Evolutionary conservation across 495 filamentous ascomycete genomes (phyloP), one percentile per base, ranked within the genome.

Genomic region (Darksidea phi): DNA sequence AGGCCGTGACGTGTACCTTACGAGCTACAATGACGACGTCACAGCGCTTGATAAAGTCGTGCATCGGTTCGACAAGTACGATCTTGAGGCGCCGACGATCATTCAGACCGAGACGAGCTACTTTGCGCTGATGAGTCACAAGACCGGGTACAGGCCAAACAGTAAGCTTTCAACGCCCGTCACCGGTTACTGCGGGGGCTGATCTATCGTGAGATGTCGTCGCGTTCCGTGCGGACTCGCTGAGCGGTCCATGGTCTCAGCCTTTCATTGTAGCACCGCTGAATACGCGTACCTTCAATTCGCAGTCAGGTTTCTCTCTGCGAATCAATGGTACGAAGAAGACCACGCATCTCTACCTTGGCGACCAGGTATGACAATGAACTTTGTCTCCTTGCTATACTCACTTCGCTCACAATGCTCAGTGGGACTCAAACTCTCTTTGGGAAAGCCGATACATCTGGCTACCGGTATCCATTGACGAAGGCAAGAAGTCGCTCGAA

Each of bases 371-470:
- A 51, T 41, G 28, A 6, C 6, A 1, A 38, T 15, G 13, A 13
- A 23, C 2, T 2, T 37, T 3, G 21, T 7, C 20, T 15, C 5
- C 26, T 6, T 20, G 6, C 2, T 2, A 1, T 18, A 4, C 17
- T 10, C 25, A 21, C 4, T 4, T 11, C 49, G 21, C 41, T 58
- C 15, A 58, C 21, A 18, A 17, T 6, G 12, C 4, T 15, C 46
- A 62, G 51, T 82, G 80, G 80, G 80, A 82, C 42, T 73, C 70
- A 0, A 81, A 79, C 63, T 78, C 77, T 0, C 65, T 79, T 7
- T 80, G 79, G 78, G 78, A 80, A 36, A 75, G 71, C 53, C 72
- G 78, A 3, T 78, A 82, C 57, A 79, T 82, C 50, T 81, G 79
- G 79, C 68, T 82, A 7, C 80, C 80, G 0, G 70, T 81, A 6